A percentile compares a stretch with the other conserved stretches of the same genome.
These are phyloP conservation scores for Auricularia sp. DNA, from an alignment of 768 basidiomycete genomes.

Conservation along the genomic window DNA sequence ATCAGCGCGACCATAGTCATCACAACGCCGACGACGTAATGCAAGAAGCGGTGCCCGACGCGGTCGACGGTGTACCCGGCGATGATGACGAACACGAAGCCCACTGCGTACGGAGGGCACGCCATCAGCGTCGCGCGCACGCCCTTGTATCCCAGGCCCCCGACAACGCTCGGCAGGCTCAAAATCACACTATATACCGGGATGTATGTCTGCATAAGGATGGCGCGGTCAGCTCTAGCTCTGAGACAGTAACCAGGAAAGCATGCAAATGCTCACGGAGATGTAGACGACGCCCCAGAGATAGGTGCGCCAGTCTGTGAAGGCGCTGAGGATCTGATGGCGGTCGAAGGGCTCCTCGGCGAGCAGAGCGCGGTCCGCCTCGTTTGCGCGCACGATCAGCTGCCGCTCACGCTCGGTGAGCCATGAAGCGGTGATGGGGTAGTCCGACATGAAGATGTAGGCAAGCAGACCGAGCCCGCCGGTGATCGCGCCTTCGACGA, in stretches of 20 bases:
- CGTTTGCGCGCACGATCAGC: slow-evolving; percentile 8
- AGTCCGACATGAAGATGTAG: slow-evolving; percentile 34
- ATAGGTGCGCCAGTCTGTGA: slow-evolving; percentile 28
- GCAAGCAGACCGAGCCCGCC: slow-evolving; percentile 23
- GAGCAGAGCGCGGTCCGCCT: slow-evolving; percentile 12
- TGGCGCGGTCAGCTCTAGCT: neutral
- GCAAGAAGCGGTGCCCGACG: slow-evolving; percentile 16
- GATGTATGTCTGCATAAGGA: slow-evolving; percentile 8
- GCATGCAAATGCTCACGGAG: neutral
- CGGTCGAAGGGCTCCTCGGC: slow-evolving; percentile 10
- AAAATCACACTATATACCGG: slow-evolving; percentile 8
- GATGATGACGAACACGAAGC: slow-evolving; percentile 4
- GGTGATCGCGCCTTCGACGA: slow-evolving; percentile 8
- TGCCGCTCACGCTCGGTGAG: slow-evolving; percentile 31
- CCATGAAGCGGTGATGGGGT: slow-evolving; percentile 37
- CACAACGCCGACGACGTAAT: slow-evolving; percentile 14
- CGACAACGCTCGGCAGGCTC: neutral
- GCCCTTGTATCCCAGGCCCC: slow-evolving; percentile 9
- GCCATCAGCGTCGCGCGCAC: slow-evolving; percentile 12
- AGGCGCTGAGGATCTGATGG: slow-evolving; percentile 18
- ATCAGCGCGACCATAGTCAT: slow-evolving; percentile 18
- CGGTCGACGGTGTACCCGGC: slow-evolving; percentile 15
- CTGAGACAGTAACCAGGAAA: neutral
- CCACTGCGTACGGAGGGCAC: slow-evolving; percentile 9
- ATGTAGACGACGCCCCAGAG: slow-evolving; percentile 22